Conservation (phyloP, 2,329 filamentous ascomycete species). For the Diaporthe helianthi region DNA sequence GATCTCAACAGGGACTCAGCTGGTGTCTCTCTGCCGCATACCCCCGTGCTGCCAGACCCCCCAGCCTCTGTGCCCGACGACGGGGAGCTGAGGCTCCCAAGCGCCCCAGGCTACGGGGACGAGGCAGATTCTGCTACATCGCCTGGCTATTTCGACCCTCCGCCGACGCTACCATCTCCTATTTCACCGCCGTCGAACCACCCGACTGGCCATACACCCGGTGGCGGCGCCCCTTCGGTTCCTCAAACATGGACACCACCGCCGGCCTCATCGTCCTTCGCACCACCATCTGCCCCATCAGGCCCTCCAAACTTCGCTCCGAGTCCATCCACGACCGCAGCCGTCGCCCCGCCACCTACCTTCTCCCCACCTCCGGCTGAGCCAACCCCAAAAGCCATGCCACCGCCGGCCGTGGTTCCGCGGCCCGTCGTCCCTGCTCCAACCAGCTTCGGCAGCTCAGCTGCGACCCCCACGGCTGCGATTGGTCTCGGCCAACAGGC, state of each 20-base stretch:
- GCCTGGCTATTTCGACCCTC: constrained; percentile 34
- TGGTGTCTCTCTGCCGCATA: constrained; percentile 46
- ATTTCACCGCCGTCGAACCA: constrained; percentile 42
- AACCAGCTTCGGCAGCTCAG: constrained; percentile 11
- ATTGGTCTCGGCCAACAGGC: constrained; percentile 37
- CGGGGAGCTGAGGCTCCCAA: constrained; percentile 40
- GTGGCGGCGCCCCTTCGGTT: constrained; percentile 38
- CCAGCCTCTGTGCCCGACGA: constrained; percentile 37
- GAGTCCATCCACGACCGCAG: constrained; percentile 39
- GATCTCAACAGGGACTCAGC: constrained; percentile 45
- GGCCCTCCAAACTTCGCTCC: constrained; percentile 41
- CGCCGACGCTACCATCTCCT: constrained; percentile 38
- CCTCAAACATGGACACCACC: constrained; percentile 40
- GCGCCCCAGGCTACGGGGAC: constrained; percentile 39
- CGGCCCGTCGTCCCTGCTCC: constrained; percentile 35
- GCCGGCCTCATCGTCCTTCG: constrained; percentile 43
- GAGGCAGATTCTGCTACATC: constrained; percentile 25
- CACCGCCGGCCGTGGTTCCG: constrained; percentile 35
- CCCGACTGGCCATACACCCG: constrained; percentile 38
- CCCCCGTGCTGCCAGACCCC: constrained; percentile 44
- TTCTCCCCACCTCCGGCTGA: constrained; percentile 36
- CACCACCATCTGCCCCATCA: constrained; percentile 39
- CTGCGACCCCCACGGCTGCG: constrained; percentile 23
- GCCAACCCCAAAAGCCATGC: constrained; percentile 33
- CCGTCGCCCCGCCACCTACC: constrained; percentile 41